Conservation (phyloP, 2,329 filamentous ascomycete species). For the Aspergillus persii region DNA sequence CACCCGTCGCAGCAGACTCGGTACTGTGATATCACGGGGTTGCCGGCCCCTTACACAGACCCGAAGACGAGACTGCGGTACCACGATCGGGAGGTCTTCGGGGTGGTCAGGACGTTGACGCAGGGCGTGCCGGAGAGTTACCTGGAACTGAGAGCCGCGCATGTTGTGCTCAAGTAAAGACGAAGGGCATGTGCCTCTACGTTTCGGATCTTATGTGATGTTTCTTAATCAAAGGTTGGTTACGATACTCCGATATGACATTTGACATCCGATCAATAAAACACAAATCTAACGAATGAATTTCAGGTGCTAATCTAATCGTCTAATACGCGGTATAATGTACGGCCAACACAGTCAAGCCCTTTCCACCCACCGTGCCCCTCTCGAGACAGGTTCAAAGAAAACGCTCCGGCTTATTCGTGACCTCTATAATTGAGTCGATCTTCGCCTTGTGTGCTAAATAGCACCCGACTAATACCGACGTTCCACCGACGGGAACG, state of each 20-base stretch:
- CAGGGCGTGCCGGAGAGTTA: constrained; percentile 85
- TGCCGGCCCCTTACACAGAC: constrained; percentile 88
- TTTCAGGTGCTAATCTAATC: constrained; percentile 9
- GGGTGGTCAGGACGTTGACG: constrained; percentile 72
- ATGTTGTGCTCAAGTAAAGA: constrained; percentile 82
- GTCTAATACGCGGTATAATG: constrained; percentile 46
- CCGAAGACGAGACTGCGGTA: constrained; percentile 93
- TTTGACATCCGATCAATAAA: not conserved
- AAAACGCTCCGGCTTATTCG: constrained; percentile 99
- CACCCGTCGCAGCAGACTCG: constrained; percentile 73
- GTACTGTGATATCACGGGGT: constrained; percentile 94
- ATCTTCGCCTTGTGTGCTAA: constrained; percentile 75
- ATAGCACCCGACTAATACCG: constrained; percentile 68
- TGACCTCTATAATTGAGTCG: constrained; percentile 61
- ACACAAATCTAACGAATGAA: not conserved
- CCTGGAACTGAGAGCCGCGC: constrained; percentile 83
- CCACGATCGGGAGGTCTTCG: constrained; percentile 89
- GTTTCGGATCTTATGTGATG: not conserved
- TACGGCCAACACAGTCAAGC: constrained; percentile 95
- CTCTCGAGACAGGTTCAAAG: constrained; percentile 78
- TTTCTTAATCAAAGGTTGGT: constrained; percentile 1
- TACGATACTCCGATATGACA: not conserved
- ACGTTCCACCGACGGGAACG: constrained; percentile 64
- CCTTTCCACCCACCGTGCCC: constrained; percentile 77
- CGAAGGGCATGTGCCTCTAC: not conserved